Percentiles rank a stretch among this genome's conserved stretches.
These are phyloP conservation scores for Tulasnella sp. DNA, from an alignment of 768 basidiomycete species.

Conservation along the genomic window DNA sequence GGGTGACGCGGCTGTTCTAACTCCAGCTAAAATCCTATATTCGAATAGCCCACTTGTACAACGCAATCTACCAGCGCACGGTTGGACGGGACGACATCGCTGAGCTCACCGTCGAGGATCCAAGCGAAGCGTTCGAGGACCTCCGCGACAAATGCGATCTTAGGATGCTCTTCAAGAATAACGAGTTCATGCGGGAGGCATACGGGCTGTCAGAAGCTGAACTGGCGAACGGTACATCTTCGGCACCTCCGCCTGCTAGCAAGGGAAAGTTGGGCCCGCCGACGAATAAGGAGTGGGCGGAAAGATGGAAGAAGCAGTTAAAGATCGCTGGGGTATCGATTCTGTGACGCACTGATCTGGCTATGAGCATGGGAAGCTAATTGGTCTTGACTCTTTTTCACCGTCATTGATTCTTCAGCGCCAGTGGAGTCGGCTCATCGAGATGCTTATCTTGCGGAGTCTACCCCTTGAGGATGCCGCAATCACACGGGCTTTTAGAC, in stretches of 20 bases:
- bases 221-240: not conserved
- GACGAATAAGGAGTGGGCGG: slow-evolving; percentile 61
- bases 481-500: slow-evolving; percentile 53
- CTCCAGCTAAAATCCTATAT: slow-evolving; percentile 36
- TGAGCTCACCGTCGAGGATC: slow-evolving; percentile 96
- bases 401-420: slow-evolving; percentile 42
- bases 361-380: not conserved
- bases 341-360: not conserved
- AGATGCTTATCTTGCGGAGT: slow-evolving; percentile 75
- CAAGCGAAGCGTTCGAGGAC: slow-evolving; percentile 96
- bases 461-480: slow-evolving; percentile 51
- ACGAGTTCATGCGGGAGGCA: slow-evolving; percentile 59
- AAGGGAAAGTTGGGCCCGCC: slow-evolving; percentile 69
- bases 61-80: slow-evolving; percentile 69
- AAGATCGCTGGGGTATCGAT: slow-evolving; percentile 80
- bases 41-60: slow-evolving; percentile 73
- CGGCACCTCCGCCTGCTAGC: slow-evolving; percentile 27
- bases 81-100: slow-evolving; percentile 54
- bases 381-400: too few relatives aligned
- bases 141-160: slow-evolving; percentile 88
- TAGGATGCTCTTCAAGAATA: slow-evolving; percentile 53
- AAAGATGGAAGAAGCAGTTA: slow-evolving; percentile 66
- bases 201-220: slow-evolving; percentile 22
- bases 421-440: slow-evolving; percentile 83
- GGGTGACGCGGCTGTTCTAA: not conserved